Conservation (phyloP, 2,329 filamentous ascomycete species). For the Akanthomyces dipterigenus region DNA sequence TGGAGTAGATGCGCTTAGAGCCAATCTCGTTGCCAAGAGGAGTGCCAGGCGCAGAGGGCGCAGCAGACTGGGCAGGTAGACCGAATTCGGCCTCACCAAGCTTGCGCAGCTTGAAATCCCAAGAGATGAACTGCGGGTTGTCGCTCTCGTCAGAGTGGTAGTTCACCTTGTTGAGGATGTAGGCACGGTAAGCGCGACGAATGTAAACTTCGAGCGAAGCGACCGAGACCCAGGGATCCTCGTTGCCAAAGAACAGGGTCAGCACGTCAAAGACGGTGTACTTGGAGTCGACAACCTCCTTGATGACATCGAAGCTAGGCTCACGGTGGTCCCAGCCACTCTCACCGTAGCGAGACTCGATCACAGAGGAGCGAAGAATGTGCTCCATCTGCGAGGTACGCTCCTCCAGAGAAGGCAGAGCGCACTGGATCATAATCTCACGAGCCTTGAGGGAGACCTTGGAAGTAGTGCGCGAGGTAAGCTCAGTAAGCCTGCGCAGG, state of each 20-base stretch:
- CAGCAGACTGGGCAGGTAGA: slow-evolving; percentile 68
- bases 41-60: slow-evolving; percentile 77
- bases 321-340: slow-evolving; percentile 94
- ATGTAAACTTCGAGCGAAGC: slow-evolving; percentile 95
- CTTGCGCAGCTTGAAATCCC: slow-evolving; percentile 95
- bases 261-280: slow-evolving; percentile 97
- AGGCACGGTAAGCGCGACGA: slow-evolving; percentile 92
- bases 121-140: slow-evolving; percentile 70
- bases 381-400: slow-evolving; percentile 96
- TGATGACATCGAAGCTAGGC: slow-evolving; percentile 82
- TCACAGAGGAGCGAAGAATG: slow-evolving; percentile 88
- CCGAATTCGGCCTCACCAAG: slow-evolving; percentile 88
- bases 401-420: slow-evolving; percentile 92
- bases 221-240: slow-evolving; percentile 88
- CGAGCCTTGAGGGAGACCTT: slow-evolving; percentile 97
- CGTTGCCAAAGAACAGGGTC: slow-evolving; percentile 89
- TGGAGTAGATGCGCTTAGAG: slow-evolving; percentile 78
- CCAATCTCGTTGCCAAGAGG: slow-evolving; percentile 41
- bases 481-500: slow-evolving; percentile 80
- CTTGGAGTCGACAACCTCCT: slow-evolving; percentile 97
- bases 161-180: slow-evolving; percentile 80
- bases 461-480: slow-evolving; percentile 70
- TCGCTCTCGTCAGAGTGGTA: slow-evolving; percentile 76
- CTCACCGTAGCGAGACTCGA: slow-evolving; percentile 96
- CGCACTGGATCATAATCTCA: slow-evolving; percentile 95